These are phyloP conservation scores for Hypseocharis bilobata DNA, from an alignment of 441 rosid species.

Conservation along the genomic window DNA sequence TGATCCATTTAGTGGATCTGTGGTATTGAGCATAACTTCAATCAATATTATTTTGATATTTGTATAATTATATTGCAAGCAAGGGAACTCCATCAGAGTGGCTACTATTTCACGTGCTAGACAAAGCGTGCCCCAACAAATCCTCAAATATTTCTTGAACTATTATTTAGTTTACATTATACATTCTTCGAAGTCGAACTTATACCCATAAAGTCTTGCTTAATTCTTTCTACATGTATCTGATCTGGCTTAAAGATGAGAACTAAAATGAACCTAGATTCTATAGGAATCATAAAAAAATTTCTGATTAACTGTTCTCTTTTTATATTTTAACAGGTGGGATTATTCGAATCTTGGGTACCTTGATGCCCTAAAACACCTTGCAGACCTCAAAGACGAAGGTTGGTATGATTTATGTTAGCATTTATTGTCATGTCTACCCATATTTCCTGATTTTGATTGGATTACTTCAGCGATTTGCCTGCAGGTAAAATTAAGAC, in stretches of 20 bases:
- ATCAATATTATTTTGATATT: background rate
- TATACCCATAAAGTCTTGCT: no score
- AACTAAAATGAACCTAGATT: background rate
- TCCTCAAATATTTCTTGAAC: background rate
- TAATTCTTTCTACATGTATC: no score
- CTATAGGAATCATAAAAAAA: no score
- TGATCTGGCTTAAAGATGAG: background rate
- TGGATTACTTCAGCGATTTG: constrained; percentile 25
- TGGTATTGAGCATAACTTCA: background rate
- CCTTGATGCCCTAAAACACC: constrained; percentile 81
- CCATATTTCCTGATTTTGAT: constrained; percentile 24
- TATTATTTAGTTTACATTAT: background rate
- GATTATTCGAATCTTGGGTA: constrained; percentile 83
- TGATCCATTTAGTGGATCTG: background rate
- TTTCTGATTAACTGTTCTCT: background rate
- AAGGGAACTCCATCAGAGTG: background rate
- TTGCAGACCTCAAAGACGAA: constrained; percentile 77
- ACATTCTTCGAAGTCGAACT: constrained; percentile 5
- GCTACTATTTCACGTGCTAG: background rate
- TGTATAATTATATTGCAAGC: background rate
- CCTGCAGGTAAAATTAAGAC: constrained; percentile 82
- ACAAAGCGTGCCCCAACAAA: background rate
- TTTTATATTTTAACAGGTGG: constrained; percentile 51
- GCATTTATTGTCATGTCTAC: constrained; percentile 13
- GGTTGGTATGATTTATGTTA: constrained; percentile 33